phyloP scores from a whole-genome alignment of 495 filamentous ascomycete genomes.

The Aspergillus haitiensis region DNA sequence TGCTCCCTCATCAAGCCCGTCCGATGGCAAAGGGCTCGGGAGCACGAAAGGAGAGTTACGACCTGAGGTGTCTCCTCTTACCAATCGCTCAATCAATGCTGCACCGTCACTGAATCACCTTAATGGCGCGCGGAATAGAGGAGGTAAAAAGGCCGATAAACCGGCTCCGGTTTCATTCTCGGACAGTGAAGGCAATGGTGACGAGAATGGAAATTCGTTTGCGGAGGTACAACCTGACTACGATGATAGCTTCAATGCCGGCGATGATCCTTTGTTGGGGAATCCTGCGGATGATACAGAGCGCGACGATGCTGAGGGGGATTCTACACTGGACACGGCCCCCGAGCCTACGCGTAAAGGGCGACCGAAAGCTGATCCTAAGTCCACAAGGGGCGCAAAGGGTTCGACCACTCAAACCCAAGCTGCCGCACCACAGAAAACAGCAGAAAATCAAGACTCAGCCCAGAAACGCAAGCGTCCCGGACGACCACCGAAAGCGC shows the following conservation, averaged over 20 bases:
- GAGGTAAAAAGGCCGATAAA: conserved; percentile 31
- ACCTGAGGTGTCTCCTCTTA: conserved; percentile 37
- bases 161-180: conserved; percentile 32
- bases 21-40: conserved; percentile 33
- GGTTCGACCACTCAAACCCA: conserved; percentile 19
- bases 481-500: conserved; percentile 38
- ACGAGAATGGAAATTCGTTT: conserved; percentile 38
- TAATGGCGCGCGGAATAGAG: conserved; percentile 42
- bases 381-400: conserved; percentile 15
- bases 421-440: conserved; percentile 18
- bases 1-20: conserved; percentile 40
- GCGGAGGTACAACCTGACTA: conserved; percentile 31
- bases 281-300: conserved; percentile 52
- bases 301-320: conserved; percentile 57
- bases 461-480: conserved; percentile 31
- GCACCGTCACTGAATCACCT: conserved; percentile 37
- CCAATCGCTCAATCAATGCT: conserved; percentile 40
- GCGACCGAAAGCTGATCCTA: conserved; percentile 8
- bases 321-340: conserved; percentile 30
- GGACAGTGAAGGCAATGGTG: conserved; percentile 37
- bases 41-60: conserved; percentile 26
- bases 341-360: conserved; percentile 17
- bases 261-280: conserved; percentile 29
- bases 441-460: conserved; percentile 16
- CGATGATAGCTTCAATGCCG: conserved; percentile 30